A percentile compares a stretch with the other conserved stretches of the same genome.
Conservation (phyloP, 176 grass and related monocot species). For the Ananas comosus region DNA sequence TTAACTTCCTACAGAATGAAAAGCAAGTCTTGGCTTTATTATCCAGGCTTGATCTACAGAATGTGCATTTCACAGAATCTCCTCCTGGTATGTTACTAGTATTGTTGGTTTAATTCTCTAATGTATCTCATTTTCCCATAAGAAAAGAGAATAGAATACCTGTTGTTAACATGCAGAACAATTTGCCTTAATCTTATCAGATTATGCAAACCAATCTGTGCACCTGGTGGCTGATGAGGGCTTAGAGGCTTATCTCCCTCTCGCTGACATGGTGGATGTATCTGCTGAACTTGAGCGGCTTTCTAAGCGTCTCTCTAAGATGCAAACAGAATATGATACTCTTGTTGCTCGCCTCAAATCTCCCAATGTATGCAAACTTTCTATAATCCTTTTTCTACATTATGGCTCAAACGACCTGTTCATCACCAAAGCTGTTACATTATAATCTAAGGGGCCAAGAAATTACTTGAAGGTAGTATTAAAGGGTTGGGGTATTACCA, state of each 20-base stretch:
- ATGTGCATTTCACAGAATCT: slow-evolving; percentile 60
- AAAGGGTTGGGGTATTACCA: too few species aligned
- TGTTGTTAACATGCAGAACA: background rate
- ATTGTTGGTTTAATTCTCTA: background rate
- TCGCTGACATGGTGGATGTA: slow-evolving; percentile 90
- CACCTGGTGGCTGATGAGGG: slow-evolving; percentile 85
- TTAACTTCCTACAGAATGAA: slow-evolving; percentile 42
- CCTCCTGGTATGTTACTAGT: slow-evolving; percentile 40
- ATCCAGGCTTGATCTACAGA: slow-evolving; percentile 72
- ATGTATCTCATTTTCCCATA: background rate
- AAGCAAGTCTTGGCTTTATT: slow-evolving; percentile 74
- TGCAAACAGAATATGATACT: slow-evolving; percentile 84
- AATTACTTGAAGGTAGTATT: too few species aligned
- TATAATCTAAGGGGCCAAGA: too few species aligned
- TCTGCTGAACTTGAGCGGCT: slow-evolving; percentile 75
- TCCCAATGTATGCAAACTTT: slow-evolving; percentile 34
- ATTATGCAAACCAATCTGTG: slow-evolving; percentile 79
- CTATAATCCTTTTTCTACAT: slow-evolving; percentile 2
- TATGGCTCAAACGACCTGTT: background rate
- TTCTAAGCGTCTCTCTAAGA: slow-evolving; percentile 82
- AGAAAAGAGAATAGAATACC: background rate
- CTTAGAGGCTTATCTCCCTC: slow-evolving; percentile 80
- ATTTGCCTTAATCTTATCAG: slow-evolving; percentile 26
- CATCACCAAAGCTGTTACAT: too few species aligned
- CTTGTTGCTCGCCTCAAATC: slow-evolving; percentile 70